Evolutionary conservation across 495 filamentous ascomycete genomes (phyloP), one percentile per base, ranked within the genome.

Genomic region (Astrocystis sublimbata): DNA sequence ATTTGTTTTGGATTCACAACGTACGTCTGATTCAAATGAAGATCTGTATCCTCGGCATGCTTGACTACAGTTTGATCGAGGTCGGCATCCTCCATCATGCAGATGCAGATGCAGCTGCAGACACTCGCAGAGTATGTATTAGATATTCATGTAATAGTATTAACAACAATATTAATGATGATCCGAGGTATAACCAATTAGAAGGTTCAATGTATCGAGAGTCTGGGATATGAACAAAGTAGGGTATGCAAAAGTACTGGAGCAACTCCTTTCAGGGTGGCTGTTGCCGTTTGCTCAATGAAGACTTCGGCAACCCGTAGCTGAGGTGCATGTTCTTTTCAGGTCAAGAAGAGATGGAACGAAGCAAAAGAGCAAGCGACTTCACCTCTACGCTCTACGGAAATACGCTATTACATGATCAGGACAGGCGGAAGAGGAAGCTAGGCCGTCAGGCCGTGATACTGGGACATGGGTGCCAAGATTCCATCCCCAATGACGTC

Each of bases 31-130:
- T 86, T 74, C 6, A 84, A 66, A 72, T 84, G 85, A 5, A 72
- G 61, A 56, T 88, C 85, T 17, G 84, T 66, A 35, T 68, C 72
- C 13, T 80, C 59, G 12, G 80, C 73, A 23, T 80, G 78, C 28
- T 85, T 72, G 19, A 76, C 64, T 53, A 88, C 79, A 30, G 83
- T 79, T 50, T 78, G 71, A 56, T 85, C 77, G 6, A 88, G 75
- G 23, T 81, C 82, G 6, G 79, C 83, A 66, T 88, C 86, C 63
- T 88, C 86, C 87, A 90, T 89, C 46, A 56, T 65, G 65, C 38
- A 13, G 35, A 28, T 23, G 1, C 35, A 7, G 1, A 9, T 8
- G 19, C 8, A 1, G 30, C n/a, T n/a, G n/a, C n/a, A n/a, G n/a
- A n/a, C n/a, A n/a, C n/a, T n/a, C n/a, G n/a, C n/a, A n/a, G n/a